Evolutionary conservation across 345 rosid genomes (phyloP).

Genomic region (Brassica incana): DNA sequence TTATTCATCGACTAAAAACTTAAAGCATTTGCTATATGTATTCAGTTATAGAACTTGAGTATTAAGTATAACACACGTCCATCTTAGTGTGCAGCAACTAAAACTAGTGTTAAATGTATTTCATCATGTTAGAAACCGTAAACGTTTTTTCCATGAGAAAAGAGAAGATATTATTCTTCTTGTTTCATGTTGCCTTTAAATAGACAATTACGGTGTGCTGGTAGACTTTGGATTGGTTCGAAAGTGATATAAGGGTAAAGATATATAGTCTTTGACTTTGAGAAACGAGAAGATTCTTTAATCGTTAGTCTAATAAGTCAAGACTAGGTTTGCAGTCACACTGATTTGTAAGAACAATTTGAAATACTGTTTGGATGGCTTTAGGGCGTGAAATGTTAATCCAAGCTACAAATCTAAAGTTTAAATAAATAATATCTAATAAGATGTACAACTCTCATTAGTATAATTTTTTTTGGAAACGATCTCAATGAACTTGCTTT

Average conservation of each 20-base stretch:
- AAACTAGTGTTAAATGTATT: background rate
- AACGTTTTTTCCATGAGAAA: background rate
- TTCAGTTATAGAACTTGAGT: background rate
- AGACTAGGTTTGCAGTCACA: background rate
- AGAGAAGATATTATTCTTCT: background rate
- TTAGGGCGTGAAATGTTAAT: background rate
- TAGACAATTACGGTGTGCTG: background rate
- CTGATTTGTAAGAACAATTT: background rate
- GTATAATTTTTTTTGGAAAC: too few relatives aligned
- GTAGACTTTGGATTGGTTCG: background rate
- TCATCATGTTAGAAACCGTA: background rate
- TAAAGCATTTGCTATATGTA: background rate
- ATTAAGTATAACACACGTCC: background rate
- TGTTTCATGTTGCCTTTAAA: background rate
- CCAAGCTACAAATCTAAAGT: too few relatives aligned
- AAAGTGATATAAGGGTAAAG: background rate
- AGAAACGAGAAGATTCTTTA: background rate
- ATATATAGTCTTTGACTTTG: background rate
- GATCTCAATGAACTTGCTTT: too few relatives aligned
- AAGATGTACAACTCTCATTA: too few relatives aligned
- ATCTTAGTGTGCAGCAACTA: background rate
- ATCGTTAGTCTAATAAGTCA: background rate
- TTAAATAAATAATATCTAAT: too few relatives aligned
- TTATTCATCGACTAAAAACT: background rate
- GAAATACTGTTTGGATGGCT: background rate